Percentiles rank a stretch among this genome's conserved stretches.
phyloP scores from a whole-genome alignment of 2,329 filamentous ascomycete species.

The Emergomyces pasteurianus region DNA sequence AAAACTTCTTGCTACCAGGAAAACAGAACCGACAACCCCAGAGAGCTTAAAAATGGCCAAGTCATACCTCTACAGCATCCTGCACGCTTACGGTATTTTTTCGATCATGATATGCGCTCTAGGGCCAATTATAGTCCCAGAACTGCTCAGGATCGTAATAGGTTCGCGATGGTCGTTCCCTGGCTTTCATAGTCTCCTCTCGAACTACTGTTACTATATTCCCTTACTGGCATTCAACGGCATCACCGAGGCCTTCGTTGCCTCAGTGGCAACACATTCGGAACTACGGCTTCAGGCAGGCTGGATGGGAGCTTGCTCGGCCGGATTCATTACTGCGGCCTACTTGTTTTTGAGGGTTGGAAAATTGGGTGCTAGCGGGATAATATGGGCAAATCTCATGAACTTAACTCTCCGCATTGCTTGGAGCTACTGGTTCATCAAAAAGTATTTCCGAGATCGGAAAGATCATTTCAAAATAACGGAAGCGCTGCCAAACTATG shows the following conservation, averaged over 20 bases:
- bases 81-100: conserved; percentile 63
- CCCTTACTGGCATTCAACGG: conserved; percentile 87
- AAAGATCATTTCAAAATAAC: conserved; percentile 32
- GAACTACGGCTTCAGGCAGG: conserved; percentile 66
- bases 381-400: conserved; percentile 77
- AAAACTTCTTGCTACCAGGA: conserved; percentile 49
- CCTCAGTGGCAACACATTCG: conserved; percentile 64
- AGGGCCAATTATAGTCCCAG: conserved; percentile 63
- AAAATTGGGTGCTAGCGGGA: conserved; percentile 59
- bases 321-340: conserved; percentile 60
- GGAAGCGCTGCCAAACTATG: conserved; percentile 34
- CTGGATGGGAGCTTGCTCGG: conserved; percentile 76
- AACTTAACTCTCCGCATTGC: conserved; percentile 79
- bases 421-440: conserved; percentile 69
- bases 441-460: conserved; percentile 43
- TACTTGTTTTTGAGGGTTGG: conserved; percentile 62
- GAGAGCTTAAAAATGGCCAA: conserved; percentile 18
- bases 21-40: conserved; percentile 11
- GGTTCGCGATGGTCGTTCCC: conserved; percentile 64
- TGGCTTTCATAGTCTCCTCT: conserved; percentile 61
- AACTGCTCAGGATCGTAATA: conserved; percentile 62
- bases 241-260: conserved; percentile 82
- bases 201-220: conserved; percentile 82
- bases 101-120: conserved; percentile 56
- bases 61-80: conserved; percentile 35